Evolutionary conservation across 345 rosid genomes (phyloP).

Genomic region (Gossypium bickii): DNA sequence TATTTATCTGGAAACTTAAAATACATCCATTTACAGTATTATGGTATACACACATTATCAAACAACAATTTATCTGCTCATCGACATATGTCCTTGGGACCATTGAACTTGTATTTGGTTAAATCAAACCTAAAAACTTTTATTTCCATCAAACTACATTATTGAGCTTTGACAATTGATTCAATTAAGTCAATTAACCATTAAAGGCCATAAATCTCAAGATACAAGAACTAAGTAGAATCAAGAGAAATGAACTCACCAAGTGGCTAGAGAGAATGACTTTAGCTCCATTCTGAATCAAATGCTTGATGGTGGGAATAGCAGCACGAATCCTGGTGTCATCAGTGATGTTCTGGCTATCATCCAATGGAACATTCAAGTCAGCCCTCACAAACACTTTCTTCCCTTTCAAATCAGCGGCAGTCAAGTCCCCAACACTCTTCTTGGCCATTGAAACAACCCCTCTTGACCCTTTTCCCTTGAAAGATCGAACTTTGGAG

Average conservation of each 20-base stretch:
- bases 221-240: not conserved
- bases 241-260: slow-evolving; percentile 34
- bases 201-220: not conserved
- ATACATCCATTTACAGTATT: not conserved
- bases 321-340: slow-evolving; percentile 96
- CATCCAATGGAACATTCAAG: slow-evolving; percentile 90
- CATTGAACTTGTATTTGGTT: not conserved
- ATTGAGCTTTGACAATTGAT: not conserved
- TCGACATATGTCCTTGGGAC: not conserved
- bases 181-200: not conserved
- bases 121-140: not conserved
- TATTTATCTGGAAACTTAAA: not conserved
- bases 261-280: slow-evolving; percentile 94
- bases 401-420: slow-evolving; percentile 87
- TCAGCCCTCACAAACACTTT: slow-evolving; percentile 92
- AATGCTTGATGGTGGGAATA: slow-evolving; percentile 90
- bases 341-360: slow-evolving; percentile 85
- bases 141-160: not conserved
- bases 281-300: slow-evolving; percentile 82
- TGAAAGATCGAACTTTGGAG: slow-evolving; percentile 35
- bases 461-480: slow-evolving; percentile 38
- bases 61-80: not conserved
- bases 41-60: not conserved
- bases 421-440: slow-evolving; percentile 79
- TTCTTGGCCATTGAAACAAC: slow-evolving; percentile 80